Evolutionary conservation across 2,329 filamentous ascomycete species (phyloP).

Genomic region (Microascus cirrosus): DNA sequence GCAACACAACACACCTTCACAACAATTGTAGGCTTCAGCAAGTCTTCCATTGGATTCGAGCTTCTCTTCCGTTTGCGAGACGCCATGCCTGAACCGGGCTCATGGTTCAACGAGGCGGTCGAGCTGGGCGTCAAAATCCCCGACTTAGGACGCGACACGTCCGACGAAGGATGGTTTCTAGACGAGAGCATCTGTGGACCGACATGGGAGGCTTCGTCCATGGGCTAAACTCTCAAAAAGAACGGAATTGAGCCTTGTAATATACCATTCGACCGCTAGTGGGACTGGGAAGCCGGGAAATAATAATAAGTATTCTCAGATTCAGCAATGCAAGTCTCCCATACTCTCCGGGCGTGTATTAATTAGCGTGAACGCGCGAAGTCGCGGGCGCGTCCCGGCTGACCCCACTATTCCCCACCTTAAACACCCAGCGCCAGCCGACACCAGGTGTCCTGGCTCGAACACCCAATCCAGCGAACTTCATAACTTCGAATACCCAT

Average conservation of each 20-base stretch:
- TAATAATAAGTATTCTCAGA: background rate
- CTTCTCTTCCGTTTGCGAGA: conserved; percentile 23
- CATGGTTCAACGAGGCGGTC: conserved; percentile 24
- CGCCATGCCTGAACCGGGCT: conserved; percentile 15
- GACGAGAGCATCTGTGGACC: background rate
- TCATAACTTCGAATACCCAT: background rate
- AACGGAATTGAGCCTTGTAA: background rate
- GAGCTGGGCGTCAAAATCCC: conserved; percentile 29
- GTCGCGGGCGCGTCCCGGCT: background rate
- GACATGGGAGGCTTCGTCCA: background rate
- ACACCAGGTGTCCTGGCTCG: background rate
- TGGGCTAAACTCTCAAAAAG: background rate
- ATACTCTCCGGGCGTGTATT: conserved; percentile 1
- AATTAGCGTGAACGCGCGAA: conserved; percentile 1
- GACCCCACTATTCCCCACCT: background rate
- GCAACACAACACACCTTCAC: conserved; percentile 31
- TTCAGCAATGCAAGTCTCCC: background rate
- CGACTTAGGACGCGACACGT: conserved; percentile 38
- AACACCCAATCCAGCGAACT: background rate
- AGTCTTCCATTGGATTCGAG: conserved; percentile 32
- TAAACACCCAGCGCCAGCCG: background rate
- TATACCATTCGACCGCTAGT: background rate
- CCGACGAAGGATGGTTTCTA: conserved; percentile 11
- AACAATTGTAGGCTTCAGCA: conserved; percentile 39
- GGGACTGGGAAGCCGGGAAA: background rate